phyloP scores from a whole-genome alignment of 1,284 basidiomycete species.

The Tilletiaria anomala region DNA sequence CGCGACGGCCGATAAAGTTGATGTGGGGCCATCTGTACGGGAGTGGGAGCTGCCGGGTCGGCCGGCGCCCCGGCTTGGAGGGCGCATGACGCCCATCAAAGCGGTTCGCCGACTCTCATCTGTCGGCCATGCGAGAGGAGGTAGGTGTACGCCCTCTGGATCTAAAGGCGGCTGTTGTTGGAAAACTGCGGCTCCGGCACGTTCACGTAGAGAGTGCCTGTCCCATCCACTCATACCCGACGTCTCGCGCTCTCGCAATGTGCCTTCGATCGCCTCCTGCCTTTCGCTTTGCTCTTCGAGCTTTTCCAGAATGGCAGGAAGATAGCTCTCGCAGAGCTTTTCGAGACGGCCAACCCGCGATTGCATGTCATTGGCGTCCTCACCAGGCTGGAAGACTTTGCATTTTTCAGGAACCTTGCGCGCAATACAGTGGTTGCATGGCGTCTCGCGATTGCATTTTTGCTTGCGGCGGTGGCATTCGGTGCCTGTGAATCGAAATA shows the following conservation, averaged over 20 bases:
- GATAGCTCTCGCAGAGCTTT: conserved; percentile 4
- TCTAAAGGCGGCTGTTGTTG: background rate
- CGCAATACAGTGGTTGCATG: conserved; percentile 36
- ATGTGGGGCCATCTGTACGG: no score
- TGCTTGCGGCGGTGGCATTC: conserved; percentile 38
- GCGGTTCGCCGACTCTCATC: background rate
- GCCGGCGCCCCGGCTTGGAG: no score
- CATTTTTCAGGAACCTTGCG: conserved; percentile 33
- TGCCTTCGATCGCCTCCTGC: background rate
- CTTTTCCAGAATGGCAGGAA: conserved; percentile 1
- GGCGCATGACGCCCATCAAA: no score
- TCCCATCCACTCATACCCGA: background rate
- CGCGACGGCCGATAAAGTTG: no score
- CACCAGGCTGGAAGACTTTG: conserved; percentile 28
- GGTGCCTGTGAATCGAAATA: no score
- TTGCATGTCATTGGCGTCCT: conserved; percentile 21
- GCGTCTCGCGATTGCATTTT: conserved; percentile 30
- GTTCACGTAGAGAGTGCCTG: no score
- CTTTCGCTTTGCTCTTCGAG: background rate
- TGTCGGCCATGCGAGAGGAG: background rate
- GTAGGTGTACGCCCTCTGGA: background rate
- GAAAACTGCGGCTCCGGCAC: no score
- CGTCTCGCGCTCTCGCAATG: background rate
- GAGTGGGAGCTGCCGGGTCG: no score
- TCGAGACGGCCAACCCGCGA: conserved; percentile 21